Evolutionary conservation across 306 rosid genomes (phyloP).

Genomic region (Neltuma alba): DNA sequence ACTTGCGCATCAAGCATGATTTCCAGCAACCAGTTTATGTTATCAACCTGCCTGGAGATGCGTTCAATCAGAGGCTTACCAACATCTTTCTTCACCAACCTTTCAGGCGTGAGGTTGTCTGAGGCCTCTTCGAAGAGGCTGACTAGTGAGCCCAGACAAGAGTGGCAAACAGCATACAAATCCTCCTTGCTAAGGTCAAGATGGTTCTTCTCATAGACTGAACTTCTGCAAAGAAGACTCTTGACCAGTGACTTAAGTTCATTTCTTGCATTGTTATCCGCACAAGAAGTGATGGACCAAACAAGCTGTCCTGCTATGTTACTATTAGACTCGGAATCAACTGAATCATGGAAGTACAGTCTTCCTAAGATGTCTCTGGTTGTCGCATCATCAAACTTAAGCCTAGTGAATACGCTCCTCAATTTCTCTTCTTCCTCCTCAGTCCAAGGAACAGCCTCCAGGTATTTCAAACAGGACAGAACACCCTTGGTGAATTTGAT

Average conservation of each 20-base stretch:
- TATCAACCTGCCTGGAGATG: constrained; percentile 20
- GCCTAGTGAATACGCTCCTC: constrained; percentile 11
- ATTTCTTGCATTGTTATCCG: constrained; percentile 12
- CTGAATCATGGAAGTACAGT: background rate
- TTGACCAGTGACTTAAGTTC: constrained; percentile 22
- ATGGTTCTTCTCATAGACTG: constrained; percentile 8
- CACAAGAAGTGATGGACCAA: constrained; percentile 21
- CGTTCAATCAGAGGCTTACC: constrained; percentile 7
- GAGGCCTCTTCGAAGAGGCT: constrained; percentile 17
- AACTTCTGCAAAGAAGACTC: constrained; percentile 17
- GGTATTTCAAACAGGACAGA: constrained; percentile 21
- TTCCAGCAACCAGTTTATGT: constrained; percentile 22
- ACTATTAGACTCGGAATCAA: background rate
- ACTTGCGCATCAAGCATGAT: constrained; percentile 24
- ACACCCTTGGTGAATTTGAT: constrained; percentile 11
- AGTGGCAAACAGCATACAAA: constrained; percentile 7
- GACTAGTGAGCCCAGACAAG: constrained; percentile 19
- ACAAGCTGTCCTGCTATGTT: constrained; percentile 3
- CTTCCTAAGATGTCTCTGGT: constrained; percentile 16
- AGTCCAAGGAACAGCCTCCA: constrained; percentile 28
- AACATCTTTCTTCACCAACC: background rate
- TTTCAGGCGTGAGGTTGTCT: background rate
- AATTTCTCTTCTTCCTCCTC: constrained; percentile 24
- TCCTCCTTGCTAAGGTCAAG: constrained; percentile 12
- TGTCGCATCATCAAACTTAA: constrained; percentile 8